Percentiles rank a stretch among this genome's conserved stretches.
These are phyloP conservation scores for Alternaria infectoria DNA, from an alignment of 2,329 filamentous ascomycete species.

Conservation along the genomic window DNA sequence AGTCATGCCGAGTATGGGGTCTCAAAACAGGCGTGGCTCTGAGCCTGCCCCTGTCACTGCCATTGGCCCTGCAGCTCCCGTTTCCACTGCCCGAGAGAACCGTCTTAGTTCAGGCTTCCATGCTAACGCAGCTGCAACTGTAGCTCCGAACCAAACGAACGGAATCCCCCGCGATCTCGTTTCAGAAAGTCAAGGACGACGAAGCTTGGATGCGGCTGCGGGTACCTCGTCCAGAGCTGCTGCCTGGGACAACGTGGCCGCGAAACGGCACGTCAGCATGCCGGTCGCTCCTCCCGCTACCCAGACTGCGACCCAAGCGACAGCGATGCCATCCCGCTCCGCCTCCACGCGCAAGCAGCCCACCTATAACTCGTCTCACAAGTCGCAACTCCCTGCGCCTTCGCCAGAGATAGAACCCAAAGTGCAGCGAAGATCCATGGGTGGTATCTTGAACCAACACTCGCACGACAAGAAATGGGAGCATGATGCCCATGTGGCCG, in stretches of 20 bases:
- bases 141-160: conserved; percentile 14
- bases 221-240: conserved; percentile 16
- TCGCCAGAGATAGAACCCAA: conserved; percentile 23
- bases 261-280: conserved; percentile 37
- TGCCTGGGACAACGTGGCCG: conserved; percentile 32
- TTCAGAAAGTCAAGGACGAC: conserved; percentile 19
- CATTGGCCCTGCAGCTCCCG: background rate
- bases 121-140: conserved; percentile 27
- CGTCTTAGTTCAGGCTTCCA: conserved; percentile 33
- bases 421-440: conserved; percentile 38
- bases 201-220: conserved; percentile 23
- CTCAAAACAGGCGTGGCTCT: conserved; percentile 29
- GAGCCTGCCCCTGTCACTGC: conserved; percentile 16
- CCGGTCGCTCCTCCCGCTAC: conserved; percentile 27
- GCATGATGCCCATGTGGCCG: conserved; percentile 37
- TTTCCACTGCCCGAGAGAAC: conserved; percentile 17
- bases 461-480: conserved; percentile 32
- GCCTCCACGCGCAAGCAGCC: conserved; percentile 32
- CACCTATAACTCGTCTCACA: conserved; percentile 44
- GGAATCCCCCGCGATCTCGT: conserved; percentile 13
- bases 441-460: conserved; percentile 43
- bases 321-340: conserved; percentile 29
- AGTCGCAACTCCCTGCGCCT: conserved; percentile 39
- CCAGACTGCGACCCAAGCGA: conserved; percentile 19
- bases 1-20: conserved; percentile 37